Evolutionary conservation across 495 filamentous ascomycete species (phyloP).

Genomic region (Xylona heveae): DNA sequence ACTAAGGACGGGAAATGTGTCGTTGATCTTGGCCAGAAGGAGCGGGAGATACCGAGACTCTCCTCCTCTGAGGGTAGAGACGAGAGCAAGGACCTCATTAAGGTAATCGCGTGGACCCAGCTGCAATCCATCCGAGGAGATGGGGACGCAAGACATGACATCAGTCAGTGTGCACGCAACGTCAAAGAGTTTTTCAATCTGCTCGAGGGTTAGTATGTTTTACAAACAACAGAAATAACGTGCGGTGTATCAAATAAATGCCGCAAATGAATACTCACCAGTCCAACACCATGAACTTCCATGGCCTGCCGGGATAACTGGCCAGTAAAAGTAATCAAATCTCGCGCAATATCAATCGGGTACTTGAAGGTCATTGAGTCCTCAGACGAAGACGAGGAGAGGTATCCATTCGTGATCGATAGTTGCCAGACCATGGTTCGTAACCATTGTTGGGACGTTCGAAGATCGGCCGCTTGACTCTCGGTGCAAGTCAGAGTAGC

Average conservation of each 20-base stretch:
- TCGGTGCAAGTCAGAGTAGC: constrained; percentile 39
- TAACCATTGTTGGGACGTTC: constrained; percentile 29
- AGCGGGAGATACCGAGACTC: constrained; percentile 49
- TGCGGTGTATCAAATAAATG: background rate
- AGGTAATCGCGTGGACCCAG: constrained; percentile 52
- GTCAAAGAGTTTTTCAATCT: constrained; percentile 61
- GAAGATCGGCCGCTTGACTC: constrained; percentile 41
- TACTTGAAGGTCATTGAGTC: constrained; percentile 43
- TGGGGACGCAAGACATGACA: constrained; percentile 42
- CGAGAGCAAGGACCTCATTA: constrained; percentile 40
- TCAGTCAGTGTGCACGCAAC: constrained; percentile 53
- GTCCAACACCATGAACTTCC: constrained; percentile 50
- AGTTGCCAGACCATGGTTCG: constrained; percentile 23
- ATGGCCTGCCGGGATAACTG: constrained; percentile 42
- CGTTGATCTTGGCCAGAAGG: constrained; percentile 44
- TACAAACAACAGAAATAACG: background rate
- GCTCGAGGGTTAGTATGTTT: constrained; percentile 4
- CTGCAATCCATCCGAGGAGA: constrained; percentile 34
- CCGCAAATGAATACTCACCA: constrained; percentile 26
- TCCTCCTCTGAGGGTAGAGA: constrained; percentile 47
- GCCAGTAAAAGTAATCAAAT: constrained; percentile 40
- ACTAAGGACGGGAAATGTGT: constrained; percentile 36
- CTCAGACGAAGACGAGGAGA: constrained; percentile 26
- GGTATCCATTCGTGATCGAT: constrained; percentile 29
- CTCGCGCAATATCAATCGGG: constrained; percentile 47